Evolutionary conservation across 2,329 filamentous ascomycete species (phyloP).

Genomic region (Tolypocladium sp.): DNA sequence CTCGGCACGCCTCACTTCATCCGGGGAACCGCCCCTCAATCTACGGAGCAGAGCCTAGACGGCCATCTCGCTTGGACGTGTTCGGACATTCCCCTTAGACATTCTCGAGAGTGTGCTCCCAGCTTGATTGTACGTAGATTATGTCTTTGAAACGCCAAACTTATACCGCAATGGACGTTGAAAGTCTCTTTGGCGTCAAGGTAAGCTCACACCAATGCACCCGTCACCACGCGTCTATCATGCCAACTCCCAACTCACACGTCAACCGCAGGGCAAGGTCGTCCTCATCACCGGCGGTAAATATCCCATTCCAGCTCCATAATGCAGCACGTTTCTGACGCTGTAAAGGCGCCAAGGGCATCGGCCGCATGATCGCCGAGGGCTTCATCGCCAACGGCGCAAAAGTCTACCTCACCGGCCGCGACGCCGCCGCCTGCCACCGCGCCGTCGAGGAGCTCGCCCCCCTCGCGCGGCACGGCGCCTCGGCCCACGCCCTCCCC

Average conservation of each 20-base stretch:
- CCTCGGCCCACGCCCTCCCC: slow-evolving; percentile 46
- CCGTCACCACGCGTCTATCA: background rate
- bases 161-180: slow-evolving; percentile 38
- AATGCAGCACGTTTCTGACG: background rate
- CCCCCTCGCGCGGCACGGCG: slow-evolving; percentile 30
- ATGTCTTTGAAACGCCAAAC: background rate
- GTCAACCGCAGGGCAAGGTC: slow-evolving; percentile 39
- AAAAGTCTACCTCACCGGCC: slow-evolving; percentile 57
- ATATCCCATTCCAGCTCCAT: background rate
- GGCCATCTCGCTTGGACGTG: too few species aligned
- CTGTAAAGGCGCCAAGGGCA: slow-evolving; percentile 42
- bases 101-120: background rate
- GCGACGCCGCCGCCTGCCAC: slow-evolving; percentile 50
- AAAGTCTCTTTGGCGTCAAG: slow-evolving; percentile 50
- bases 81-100: background rate
- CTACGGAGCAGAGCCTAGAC: too few species aligned
- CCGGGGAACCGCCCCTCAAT: background rate
- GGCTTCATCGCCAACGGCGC: slow-evolving; percentile 57
- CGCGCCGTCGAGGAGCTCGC: slow-evolving; percentile 48
- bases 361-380: slow-evolving; percentile 59
- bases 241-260: background rate
- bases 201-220: slow-evolving; percentile 22
- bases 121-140: background rate
- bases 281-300: slow-evolving; percentile 46
- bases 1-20: background rate